Evolutionary conservation across 2,329 filamentous ascomycete genomes (phyloP).

Genomic region (Cordyceps tenuipes): DNA sequence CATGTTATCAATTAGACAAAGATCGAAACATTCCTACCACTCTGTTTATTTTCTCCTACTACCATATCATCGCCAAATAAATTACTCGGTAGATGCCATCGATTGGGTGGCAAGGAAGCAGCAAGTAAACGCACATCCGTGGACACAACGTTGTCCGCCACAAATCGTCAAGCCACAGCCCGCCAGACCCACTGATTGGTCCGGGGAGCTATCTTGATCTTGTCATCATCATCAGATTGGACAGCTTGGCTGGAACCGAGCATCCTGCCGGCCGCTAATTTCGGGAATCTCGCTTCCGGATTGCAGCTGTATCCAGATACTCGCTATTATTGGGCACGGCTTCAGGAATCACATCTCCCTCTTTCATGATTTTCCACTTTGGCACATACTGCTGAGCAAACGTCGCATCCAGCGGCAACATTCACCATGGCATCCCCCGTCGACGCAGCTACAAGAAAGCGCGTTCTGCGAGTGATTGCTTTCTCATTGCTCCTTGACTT

Average conservation of each 20-base stretch:
- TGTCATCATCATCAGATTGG: neutral
- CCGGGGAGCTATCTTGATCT: neutral
- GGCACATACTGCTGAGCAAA: neutral
- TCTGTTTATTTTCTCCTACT: neutral
- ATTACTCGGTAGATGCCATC: neutral
- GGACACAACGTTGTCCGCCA: neutral
- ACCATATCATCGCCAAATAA: neutral
- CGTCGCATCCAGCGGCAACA: neutral
- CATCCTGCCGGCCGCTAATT: neutral
- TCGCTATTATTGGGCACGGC: no score
- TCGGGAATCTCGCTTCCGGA: neutral
- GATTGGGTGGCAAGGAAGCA: neutral
- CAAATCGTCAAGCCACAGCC: neutral
- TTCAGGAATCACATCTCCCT: neutral
- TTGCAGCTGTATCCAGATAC: neutral
- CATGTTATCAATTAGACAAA: neutral
- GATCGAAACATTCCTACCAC: neutral
- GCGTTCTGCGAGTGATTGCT: conserved; percentile 79
- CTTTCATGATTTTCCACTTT: neutral
- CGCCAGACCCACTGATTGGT: neutral
- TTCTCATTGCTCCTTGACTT: conserved; percentile 83
- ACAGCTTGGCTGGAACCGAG: neutral
- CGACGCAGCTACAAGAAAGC: conserved; percentile 57
- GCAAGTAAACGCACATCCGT: neutral
- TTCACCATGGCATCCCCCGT: conserved; percentile 33